phyloP scores from a whole-genome alignment of 768 basidiomycete species.

The Kwoniella bestiolae region DNA sequence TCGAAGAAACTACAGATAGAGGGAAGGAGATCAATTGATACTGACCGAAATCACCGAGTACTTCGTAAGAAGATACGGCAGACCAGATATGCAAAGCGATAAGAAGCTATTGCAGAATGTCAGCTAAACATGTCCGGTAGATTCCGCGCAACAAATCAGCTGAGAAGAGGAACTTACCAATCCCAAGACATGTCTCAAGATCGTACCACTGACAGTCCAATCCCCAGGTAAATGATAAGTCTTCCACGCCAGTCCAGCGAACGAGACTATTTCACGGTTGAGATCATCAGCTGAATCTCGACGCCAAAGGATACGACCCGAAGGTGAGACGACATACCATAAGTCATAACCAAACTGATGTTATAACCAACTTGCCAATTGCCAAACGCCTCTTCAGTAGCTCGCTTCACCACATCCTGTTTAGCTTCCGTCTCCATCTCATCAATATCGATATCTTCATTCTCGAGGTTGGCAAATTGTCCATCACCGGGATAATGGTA shows the following conservation, averaged over 20 bases:
- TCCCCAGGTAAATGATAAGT: constrained; percentile 79
- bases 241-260: constrained; percentile 83
- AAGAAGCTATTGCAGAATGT: constrained; percentile 64
- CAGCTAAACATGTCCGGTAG: neutral
- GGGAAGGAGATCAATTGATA: neutral
- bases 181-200: constrained; percentile 87
- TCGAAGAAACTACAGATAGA: too few relatives aligned
- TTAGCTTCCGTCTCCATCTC: constrained; percentile 57
- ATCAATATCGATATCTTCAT: constrained; percentile 10
- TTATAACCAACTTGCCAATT: constrained; percentile 97
- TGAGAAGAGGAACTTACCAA: constrained; percentile 63
- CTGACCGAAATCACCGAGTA: constrained; percentile 87
- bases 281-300: neutral
- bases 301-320: neutral
- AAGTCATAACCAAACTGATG: constrained; percentile 91
- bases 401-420: constrained; percentile 71
- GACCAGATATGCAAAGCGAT: constrained; percentile 91
- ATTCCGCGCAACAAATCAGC: neutral
- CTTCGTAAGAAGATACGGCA: constrained; percentile 85
- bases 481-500: constrained; percentile 70
- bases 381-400: constrained; percentile 87
- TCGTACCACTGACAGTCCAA: constrained; percentile 85
- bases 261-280: constrained; percentile 67
- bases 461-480: constrained; percentile 15
- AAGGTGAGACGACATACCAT: constrained; percentile 64